Conservation (phyloP, 495 filamentous ascomycete genomes). For the Hypoxylon cercidicola region DNA sequence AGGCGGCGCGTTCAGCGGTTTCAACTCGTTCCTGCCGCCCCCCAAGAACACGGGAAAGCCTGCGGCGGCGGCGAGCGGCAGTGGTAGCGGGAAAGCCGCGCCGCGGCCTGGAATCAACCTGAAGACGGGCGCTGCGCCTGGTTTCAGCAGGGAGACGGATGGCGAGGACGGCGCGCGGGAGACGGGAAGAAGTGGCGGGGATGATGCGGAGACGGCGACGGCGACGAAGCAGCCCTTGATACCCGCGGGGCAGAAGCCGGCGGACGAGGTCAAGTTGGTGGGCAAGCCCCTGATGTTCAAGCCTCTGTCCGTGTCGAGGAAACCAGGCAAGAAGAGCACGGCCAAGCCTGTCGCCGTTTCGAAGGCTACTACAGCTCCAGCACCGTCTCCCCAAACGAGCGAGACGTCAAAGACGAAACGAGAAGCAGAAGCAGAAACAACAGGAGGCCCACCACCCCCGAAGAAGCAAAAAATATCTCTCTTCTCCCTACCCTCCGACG, state of each 20-base stretch:
- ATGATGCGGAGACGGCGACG: slow-evolving; percentile 38
- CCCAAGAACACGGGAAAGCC: slow-evolving; percentile 70
- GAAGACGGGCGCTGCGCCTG: slow-evolving; percentile 81
- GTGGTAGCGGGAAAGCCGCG: slow-evolving; percentile 48
- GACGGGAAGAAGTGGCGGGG: slow-evolving; percentile 15
- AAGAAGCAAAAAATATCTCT: slow-evolving; percentile 56
- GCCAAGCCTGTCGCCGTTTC: slow-evolving; percentile 26
- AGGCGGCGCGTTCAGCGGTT: slow-evolving; percentile 70
- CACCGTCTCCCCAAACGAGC: slow-evolving; percentile 19
- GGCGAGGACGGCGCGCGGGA: slow-evolving; percentile 34
- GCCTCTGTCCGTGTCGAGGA: slow-evolving; percentile 81
- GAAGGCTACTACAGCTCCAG: slow-evolving; percentile 21
- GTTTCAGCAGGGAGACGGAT: slow-evolving; percentile 71
- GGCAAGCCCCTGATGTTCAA: slow-evolving; percentile 89
- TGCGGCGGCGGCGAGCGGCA: slow-evolving; percentile 20
- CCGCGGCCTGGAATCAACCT: slow-evolving; percentile 68
- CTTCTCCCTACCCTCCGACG: slow-evolving; percentile 57
- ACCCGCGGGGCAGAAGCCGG: slow-evolving; percentile 59
- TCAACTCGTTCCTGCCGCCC: slow-evolving; percentile 87
- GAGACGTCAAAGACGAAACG: slow-evolving; percentile 24
- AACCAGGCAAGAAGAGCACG: slow-evolving; percentile 72
- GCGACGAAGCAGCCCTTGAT: slow-evolving; percentile 50
- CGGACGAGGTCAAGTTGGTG: slow-evolving; percentile 70
- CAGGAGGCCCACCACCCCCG: slow-evolving; percentile 35
- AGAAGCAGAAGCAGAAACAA: slow-evolving; percentile 10